A percentile compares a stretch with the other conserved stretches of the same genome.
Evolutionary conservation across 495 filamentous ascomycete species (phyloP).

Genomic region (Penicillium manginii): DNA sequence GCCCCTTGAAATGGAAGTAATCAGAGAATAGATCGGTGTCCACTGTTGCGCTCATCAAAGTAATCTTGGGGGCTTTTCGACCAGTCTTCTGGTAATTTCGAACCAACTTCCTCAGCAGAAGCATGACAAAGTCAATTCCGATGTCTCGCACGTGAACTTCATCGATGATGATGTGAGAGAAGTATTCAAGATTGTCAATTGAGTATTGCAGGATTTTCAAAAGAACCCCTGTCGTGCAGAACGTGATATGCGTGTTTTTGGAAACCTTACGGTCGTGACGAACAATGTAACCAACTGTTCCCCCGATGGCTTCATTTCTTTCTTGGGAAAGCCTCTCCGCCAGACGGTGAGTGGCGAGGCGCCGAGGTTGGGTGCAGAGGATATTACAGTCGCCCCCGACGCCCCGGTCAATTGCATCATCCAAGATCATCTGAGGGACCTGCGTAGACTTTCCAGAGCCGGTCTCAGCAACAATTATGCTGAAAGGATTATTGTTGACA

Average conservation of each 20-base stretch:
- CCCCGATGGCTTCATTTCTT: slow-evolving; percentile 49
- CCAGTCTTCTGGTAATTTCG: slow-evolving; percentile 36
- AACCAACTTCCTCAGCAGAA: slow-evolving; percentile 54
- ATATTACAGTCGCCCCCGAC: slow-evolving; percentile 26
- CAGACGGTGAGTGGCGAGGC: slow-evolving; percentile 59
- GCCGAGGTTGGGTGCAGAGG: slow-evolving; percentile 61
- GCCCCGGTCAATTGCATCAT: slow-evolving; percentile 45
- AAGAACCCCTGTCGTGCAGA: slow-evolving; percentile 62
- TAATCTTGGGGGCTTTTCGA: slow-evolving; percentile 50
- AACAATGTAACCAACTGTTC: slow-evolving; percentile 58
- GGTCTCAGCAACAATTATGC: slow-evolving; percentile 60
- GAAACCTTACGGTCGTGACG: slow-evolving; percentile 47
- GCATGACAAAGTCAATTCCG: slow-evolving; percentile 58
- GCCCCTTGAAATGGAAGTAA: slow-evolving; percentile 49
- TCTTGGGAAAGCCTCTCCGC: slow-evolving; percentile 59
- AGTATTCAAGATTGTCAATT: slow-evolving; percentile 40
- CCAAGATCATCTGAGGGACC: slow-evolving; percentile 62
- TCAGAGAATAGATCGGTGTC: slow-evolving; percentile 57
- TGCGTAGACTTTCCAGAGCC: slow-evolving; percentile 67
- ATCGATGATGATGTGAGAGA: slow-evolving; percentile 61
- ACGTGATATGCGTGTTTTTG: slow-evolving; percentile 50
- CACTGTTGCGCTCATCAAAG: slow-evolving; percentile 65
- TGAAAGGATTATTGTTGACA: slow-evolving; percentile 51
- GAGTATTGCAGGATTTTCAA: slow-evolving; percentile 51
- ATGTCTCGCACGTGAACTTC: slow-evolving; percentile 65